Base-by-base conservation (phyloP, 2,329 filamentous ascomycete species). In the Trichocomaceae sp. region DNA sequence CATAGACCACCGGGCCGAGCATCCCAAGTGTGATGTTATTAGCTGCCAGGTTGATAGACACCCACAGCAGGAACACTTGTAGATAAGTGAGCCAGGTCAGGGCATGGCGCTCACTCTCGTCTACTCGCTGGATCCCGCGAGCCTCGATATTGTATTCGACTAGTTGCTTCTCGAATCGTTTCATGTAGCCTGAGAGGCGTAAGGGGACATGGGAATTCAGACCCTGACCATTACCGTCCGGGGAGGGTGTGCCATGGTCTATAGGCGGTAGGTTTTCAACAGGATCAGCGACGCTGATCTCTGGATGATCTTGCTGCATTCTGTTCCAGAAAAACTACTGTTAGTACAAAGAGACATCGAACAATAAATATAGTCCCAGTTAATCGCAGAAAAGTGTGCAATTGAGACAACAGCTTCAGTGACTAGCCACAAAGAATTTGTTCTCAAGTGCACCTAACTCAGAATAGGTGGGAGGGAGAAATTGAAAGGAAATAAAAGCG, bases 11-110 rank as follows among this genome's bases (percentile, higher is more conserved):
- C 1, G 82, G 80, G 0, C 82, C 83, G 17, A 85, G 74, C 76
- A 84, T 83, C 0, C 81, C 83, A n/a, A 85, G 72, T 0, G 81
- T 83, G 45, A 85, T 78, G 59, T 85, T 84, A 67, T 84, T 83
- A 23, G 82, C 79, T 2, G 80, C 79, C 9, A 84, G 70, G 61
- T 85, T 85, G 65, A 84, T 78, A 9, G 79, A 81, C 58, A 83
- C 77, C 83, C 82, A 85, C 48, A 85, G 68, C 47, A 83, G 66
- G 17, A 76, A 77, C 20, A 80, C 76, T 64, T 84, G 80, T 37
- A 77, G 68, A 63, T 82, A 82, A 31, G 79, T 77, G n/a, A 80
- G 60, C 59, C 74, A 72, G 17, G 72, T 71, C 50, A 80, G 63
- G 47, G 75, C 74, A 59, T 82, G 78, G 17, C 81, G 77, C 61